Evolutionary conservation across 176 grass and related monocot species (phyloP).

Genomic region (Phragmites australis): DNA sequence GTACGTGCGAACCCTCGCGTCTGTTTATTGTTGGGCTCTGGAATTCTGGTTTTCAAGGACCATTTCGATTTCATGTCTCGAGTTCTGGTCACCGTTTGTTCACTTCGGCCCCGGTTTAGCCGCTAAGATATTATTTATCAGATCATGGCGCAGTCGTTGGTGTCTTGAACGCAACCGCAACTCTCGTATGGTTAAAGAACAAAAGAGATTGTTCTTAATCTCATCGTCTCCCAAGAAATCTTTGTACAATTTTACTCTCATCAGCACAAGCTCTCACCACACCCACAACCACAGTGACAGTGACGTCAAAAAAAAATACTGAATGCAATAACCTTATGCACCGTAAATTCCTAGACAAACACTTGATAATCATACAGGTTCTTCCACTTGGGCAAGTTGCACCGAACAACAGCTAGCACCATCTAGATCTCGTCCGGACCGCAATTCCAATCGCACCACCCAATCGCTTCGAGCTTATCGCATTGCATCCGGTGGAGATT

Average conservation of each 20-base stretch:
- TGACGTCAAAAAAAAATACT: slow-evolving; percentile 3
- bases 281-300: background rate
- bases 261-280: background rate
- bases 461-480: slow-evolving; percentile 45
- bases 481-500: slow-evolving; percentile 28
- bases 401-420: background rate
- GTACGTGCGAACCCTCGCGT: background rate
- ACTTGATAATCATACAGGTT: background rate
- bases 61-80: background rate
- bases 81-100: background rate
- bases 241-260: slow-evolving; percentile 41
- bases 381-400: slow-evolving; percentile 47
- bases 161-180: background rate
- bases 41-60: background rate
- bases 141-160: background rate
- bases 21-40: background rate
- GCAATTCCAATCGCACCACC: slow-evolving; percentile 1
- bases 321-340: background rate
- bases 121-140: background rate
- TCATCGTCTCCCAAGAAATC: slow-evolving; percentile 11
- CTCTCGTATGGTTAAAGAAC: slow-evolving; percentile 22
- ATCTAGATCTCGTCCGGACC: background rate
- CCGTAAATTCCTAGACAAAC: background rate
- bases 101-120: background rate
- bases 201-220: slow-evolving; percentile 12